Evolutionary conservation across 2,329 filamentous ascomycete species (phyloP).

Genomic region (Claviceps sp.): DNA sequence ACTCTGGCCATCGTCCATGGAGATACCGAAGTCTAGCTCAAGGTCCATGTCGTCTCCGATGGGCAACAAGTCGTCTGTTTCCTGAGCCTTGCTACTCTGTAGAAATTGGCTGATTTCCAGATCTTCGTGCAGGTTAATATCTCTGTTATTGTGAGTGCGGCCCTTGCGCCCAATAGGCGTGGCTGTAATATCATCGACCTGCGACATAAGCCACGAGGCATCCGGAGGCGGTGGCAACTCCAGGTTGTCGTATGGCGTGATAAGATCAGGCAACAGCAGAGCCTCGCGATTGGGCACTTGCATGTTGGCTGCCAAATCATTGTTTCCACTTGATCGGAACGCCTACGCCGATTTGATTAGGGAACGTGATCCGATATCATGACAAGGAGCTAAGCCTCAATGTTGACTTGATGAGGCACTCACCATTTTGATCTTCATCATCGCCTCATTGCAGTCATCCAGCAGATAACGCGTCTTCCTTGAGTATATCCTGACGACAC

Average conservation of each 20-base stretch:
- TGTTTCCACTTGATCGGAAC: slow-evolving; percentile 86
- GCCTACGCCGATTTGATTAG: slow-evolving; percentile 44
- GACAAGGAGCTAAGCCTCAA: not conserved
- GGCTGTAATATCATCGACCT: slow-evolving; percentile 49
- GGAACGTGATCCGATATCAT: slow-evolving; percentile 2
- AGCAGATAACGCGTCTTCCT: slow-evolving; percentile 91
- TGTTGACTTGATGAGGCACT: slow-evolving; percentile 10
- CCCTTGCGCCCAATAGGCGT: slow-evolving; percentile 41
- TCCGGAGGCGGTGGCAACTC: slow-evolving; percentile 74
- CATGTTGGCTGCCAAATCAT: slow-evolving; percentile 78
- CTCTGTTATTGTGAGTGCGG: slow-evolving; percentile 44
- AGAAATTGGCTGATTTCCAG: slow-evolving; percentile 70
- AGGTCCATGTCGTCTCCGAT: slow-evolving; percentile 58
- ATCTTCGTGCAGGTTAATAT: slow-evolving; percentile 57
- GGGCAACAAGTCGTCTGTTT: slow-evolving; percentile 42
- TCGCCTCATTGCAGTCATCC: slow-evolving; percentile 93
- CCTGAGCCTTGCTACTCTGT: slow-evolving; percentile 47
- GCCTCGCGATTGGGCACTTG: slow-evolving; percentile 73
- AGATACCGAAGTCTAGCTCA: slow-evolving; percentile 62
- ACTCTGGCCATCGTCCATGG: slow-evolving; percentile 55
- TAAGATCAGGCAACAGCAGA: slow-evolving; percentile 77
- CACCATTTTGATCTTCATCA: slow-evolving; percentile 99
- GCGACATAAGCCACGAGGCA: slow-evolving; percentile 68
- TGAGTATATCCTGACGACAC: slow-evolving; percentile 95
- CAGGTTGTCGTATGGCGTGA: slow-evolving; percentile 79